These are phyloP conservation scores for Camellia granthamiana DNA, from an alignment of 148 eudicot species.

Conservation along the genomic window DNA sequence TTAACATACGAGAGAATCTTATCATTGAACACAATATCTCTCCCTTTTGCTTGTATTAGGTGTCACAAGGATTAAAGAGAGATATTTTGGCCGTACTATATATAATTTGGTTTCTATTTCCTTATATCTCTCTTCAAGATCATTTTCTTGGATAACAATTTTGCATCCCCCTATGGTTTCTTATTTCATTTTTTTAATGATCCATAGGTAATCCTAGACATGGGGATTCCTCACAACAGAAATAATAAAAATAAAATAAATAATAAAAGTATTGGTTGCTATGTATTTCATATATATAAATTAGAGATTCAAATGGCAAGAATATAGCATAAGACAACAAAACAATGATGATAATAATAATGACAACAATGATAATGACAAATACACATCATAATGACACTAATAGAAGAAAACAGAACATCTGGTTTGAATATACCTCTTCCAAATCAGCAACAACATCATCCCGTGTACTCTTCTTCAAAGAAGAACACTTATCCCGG, in stretches of 20 bases:
- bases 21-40: too few relatives aligned
- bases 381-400: not conserved
- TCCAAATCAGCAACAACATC: conserved; percentile 86
- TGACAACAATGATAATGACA: not conserved
- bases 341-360: not conserved
- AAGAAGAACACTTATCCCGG: conserved; percentile 74
- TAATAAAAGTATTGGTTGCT: not conserved
- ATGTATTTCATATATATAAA: not conserved
- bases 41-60: too few relatives aligned
- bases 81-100: not conserved
- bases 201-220: not conserved
- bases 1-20: too few relatives aligned
- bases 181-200: not conserved
- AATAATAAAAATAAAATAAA: not conserved
- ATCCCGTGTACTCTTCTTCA: conserved; percentile 84
- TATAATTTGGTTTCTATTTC: not conserved
- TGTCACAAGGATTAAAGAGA: too few relatives aligned
- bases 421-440: conserved; percentile 51
- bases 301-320: conserved; percentile 6
- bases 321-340: too few relatives aligned
- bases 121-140: not conserved
- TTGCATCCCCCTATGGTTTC: not conserved
- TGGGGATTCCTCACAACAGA: not conserved
- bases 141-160: not conserved
- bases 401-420: not conserved